Conservation (phyloP, 257 asterid species). For the Sherardia arvensis region DNA sequence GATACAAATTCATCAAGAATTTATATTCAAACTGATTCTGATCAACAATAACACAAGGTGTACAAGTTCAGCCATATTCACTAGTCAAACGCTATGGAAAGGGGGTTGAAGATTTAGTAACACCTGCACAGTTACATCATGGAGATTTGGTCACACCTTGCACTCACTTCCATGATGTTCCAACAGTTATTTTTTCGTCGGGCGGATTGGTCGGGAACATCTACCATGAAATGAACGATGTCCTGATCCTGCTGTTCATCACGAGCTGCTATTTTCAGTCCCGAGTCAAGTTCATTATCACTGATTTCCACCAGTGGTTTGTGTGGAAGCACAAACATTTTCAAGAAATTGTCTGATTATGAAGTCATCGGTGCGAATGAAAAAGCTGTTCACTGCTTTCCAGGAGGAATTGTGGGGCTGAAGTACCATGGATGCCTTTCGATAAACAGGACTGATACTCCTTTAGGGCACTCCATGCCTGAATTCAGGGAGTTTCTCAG, state of each 20-base stretch:
- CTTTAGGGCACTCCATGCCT: slow-evolving; percentile 26
- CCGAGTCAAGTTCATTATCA: slow-evolving; percentile 20
- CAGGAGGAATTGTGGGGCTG: slow-evolving; percentile 37
- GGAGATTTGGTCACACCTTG: slow-evolving; percentile 26
- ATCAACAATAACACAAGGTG: slow-evolving; percentile 14
- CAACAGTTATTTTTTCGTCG: slow-evolving; percentile 37
- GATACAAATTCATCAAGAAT: slow-evolving; percentile 42
- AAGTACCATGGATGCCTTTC: slow-evolving; percentile 37
- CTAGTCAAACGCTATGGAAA: slow-evolving; percentile 28
- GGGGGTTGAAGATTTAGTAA: slow-evolving; percentile 21
- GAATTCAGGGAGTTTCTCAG: slow-evolving; percentile 30
- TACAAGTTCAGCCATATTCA: slow-evolving; percentile 45
- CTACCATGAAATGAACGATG: slow-evolving; percentile 52
- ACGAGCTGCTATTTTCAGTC: slow-evolving; percentile 36
- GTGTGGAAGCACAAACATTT: slow-evolving; percentile 26
- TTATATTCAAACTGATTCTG: slow-evolving; percentile 16
- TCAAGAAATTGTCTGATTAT: slow-evolving; percentile 22
- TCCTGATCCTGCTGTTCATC: slow-evolving; percentile 48
- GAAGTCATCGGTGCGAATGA: slow-evolving; percentile 27
- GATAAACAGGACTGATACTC: slow-evolving; percentile 26
- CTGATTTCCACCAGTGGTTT: slow-evolving; percentile 33
- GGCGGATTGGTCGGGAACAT: slow-evolving; percentile 40
- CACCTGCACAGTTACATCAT: slow-evolving; percentile 31
- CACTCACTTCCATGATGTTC: slow-evolving; percentile 17
- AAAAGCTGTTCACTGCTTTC: slow-evolving; percentile 40